These are phyloP conservation scores for Cryptosporidium canis DNA, from an alignment of 169 alveolate species.

Conservation along the genomic window DNA sequence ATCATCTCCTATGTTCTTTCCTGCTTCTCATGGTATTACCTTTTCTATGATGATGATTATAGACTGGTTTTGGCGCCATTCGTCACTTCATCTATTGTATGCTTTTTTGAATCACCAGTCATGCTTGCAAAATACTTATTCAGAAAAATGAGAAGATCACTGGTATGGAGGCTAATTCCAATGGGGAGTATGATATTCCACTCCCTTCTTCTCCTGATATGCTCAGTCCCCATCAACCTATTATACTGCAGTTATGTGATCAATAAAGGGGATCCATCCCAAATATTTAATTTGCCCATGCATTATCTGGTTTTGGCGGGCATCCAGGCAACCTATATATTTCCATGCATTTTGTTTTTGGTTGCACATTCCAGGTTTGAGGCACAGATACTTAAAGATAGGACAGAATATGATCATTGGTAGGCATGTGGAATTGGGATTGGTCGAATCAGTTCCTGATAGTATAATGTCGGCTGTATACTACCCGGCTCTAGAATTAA, in stretches of 20 bases:
- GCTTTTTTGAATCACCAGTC: constrained; percentile 64
- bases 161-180: constrained; percentile 49
- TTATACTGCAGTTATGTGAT: constrained; percentile 29
- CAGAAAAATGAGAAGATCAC: constrained; percentile 53
- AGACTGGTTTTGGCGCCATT: constrained; percentile 43
- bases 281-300: constrained; percentile 33
- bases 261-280: constrained; percentile 39
- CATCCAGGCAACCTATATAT: constrained; percentile 20
- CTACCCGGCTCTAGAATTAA: too few relatives aligned
- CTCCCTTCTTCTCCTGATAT: constrained; percentile 6
- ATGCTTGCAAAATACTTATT: constrained; percentile 69
- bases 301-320: constrained; percentile 53
- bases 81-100: constrained; percentile 44
- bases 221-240: constrained; percentile 49
- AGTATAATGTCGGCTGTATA: too few relatives aligned
- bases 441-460: too few relatives aligned
- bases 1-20: constrained; percentile 41
- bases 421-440: background rate
- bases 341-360: constrained; percentile 56
- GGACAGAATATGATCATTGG: constrained; percentile 70
- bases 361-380: constrained; percentile 58
- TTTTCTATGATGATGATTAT: constrained; percentile 38
- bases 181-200: constrained; percentile 68
- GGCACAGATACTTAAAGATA: constrained; percentile 42
- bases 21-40: constrained; percentile 49